Percentiles rank a stretch among this genome's conserved stretches.
phyloP scores from a whole-genome alignment of 2,329 filamentous ascomycete genomes.

The Pseudogymnoascus sp. region DNA sequence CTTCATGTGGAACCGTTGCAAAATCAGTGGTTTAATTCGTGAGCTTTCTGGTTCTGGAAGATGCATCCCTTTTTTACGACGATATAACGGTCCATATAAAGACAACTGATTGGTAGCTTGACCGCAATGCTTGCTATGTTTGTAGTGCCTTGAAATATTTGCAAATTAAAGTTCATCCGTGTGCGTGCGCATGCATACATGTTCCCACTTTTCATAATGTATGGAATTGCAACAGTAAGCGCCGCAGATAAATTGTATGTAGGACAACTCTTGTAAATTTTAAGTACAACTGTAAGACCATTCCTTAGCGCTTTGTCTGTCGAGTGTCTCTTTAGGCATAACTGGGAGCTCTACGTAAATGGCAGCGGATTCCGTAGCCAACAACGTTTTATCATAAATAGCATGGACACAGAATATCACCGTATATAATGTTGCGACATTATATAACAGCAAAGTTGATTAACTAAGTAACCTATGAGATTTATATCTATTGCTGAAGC shows the following conservation, averaged over 20 bases:
- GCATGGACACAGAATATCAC: background rate
- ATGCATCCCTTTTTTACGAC: background rate
- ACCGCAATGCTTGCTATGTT: background rate
- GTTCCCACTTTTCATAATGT: background rate
- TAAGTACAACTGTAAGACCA: background rate
- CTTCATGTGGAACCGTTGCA: background rate
- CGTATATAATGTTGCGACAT: background rate
- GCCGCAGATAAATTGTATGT: background rate
- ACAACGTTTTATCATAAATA: background rate
- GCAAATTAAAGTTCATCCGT: background rate
- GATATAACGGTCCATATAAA: background rate
- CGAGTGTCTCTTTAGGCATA: background rate
- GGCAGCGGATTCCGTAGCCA: background rate
- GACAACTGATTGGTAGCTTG: background rate
- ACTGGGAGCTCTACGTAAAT: background rate
- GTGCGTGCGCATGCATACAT: background rate
- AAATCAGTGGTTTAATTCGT: too few species aligned
- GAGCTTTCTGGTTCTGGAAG: background rate
- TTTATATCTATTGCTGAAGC: background rate
- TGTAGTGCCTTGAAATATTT: background rate
- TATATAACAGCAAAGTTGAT: background rate
- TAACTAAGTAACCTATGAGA: background rate
- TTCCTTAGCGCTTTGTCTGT: background rate
- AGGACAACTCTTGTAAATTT: background rate
- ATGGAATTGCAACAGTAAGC: background rate